Percentiles rank a stretch among this genome's conserved stretches.
Conservation (phyloP, 371 early-diverging fungal species). For the Mucor ambiguus region DNA sequence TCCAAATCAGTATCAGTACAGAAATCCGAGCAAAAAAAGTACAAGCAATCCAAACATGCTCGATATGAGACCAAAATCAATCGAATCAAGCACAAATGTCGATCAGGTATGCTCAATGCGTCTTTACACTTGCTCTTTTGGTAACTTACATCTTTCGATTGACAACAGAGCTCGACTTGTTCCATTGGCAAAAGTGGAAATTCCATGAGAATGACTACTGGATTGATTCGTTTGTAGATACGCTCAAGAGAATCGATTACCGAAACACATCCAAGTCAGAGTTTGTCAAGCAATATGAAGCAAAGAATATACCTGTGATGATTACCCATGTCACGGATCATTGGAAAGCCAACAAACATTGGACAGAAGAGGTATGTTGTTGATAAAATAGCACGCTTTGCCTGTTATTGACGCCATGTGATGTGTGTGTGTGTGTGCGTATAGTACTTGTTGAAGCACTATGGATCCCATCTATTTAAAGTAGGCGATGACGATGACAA, state of each 20-base stretch:
- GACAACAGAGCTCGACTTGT: conserved; percentile 56
- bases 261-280: conserved; percentile 52
- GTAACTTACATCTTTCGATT: not conserved
- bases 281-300: conserved; percentile 65
- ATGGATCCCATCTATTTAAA: conserved; percentile 71
- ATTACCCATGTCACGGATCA: conserved; percentile 61
- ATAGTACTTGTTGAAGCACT: conserved; percentile 55
- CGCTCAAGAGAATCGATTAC: conserved; percentile 52
- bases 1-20: conserved; percentile 11
- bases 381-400: not conserved
- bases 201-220: conserved; percentile 54
- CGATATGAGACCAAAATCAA: conserved; percentile 48
- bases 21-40: conserved; percentile 14
- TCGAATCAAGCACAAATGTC: conserved; percentile 48
- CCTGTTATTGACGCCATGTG: too few species aligned
- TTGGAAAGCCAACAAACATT: conserved; percentile 64
- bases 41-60: conserved; percentile 22
- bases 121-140: too few species aligned
- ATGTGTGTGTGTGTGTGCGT: too few species aligned
- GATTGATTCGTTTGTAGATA: conserved; percentile 50
- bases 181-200: conserved; percentile 58
- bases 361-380: conserved; percentile 60
- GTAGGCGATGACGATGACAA: conserved; percentile 84
- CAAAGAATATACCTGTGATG: conserved; percentile 62
- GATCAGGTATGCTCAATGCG: conserved; percentile 47